Base-by-base conservation (phyloP, 2,329 filamentous ascomycete genomes). In the Macrophomina pseudophaseolina region DNA sequence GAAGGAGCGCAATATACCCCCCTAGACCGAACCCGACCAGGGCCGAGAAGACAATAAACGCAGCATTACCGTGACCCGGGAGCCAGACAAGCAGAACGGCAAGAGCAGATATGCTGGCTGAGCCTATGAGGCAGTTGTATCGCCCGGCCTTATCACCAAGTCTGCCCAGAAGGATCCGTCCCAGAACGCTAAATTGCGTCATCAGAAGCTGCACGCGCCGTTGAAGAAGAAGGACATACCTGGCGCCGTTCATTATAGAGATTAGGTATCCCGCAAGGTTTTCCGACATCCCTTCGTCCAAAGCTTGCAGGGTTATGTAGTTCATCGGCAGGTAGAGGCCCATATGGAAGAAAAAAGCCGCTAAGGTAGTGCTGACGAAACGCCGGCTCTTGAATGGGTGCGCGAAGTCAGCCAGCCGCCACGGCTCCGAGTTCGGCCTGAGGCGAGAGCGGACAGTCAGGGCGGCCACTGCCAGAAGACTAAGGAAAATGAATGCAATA, bases 21-120 rank as follows among this genome's bases (percentile, higher is more conserved):
- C 90, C 90, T 0, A 87, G 89, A 5, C 83, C 82, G 74, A 91
- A 90, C n/a, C 90, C 90, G 42, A 68, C 73, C 65, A 80, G 76
- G 0, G 74, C 75, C 2, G 74, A 68, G 64, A 75, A 80, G 63
- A 71, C 68, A n/a, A 79, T 74, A 59, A 76, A 71, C 1, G 74
- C 69, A 35, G 74, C 78, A 9, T 71, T 71, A 2, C 67, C 11
- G 23, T 65, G 67, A 62, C 79, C 69, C 1, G 82, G 81, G 16
- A 87, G 75, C 85, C 85, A 87, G 16, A 90, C 76, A 1, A 79
- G 83, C 0, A 86, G 73, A 1, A 81, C 76, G 3, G 84, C 68
- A 48, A 84, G 77, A 2, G 74, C 72, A 16, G 83, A 80, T 33
- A 82, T 67, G 63, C 73, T 74, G 62, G 80, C 81, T 72, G 87